Conservation (phyloP, 78 protist genomes). For the Cyanophora paradoxa region DNA sequence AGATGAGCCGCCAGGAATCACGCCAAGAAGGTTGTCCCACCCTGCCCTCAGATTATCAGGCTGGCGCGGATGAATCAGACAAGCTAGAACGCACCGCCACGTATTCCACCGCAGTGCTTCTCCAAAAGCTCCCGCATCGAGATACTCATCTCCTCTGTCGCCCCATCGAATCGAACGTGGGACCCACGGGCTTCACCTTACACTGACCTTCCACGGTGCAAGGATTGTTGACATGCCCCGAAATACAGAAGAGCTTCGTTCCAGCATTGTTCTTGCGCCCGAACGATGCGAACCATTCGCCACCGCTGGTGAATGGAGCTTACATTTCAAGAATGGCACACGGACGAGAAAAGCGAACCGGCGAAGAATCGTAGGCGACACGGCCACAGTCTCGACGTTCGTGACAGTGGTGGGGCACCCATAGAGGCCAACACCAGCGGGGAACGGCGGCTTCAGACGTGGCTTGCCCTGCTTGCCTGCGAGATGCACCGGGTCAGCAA, state of each 20-base stretch:
- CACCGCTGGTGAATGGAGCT: conserved; percentile 48
- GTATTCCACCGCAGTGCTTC: conserved; percentile 91
- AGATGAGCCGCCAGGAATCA: conserved; percentile 96
- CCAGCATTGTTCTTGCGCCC: conserved; percentile 91
- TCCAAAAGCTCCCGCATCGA: conserved; percentile 87
- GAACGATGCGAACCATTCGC: conserved; percentile 82
- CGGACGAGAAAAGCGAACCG: conserved; percentile 20
- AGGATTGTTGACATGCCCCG: conserved; percentile 93
- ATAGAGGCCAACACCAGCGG: conserved; percentile 94
- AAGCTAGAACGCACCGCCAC: too few relatives aligned
- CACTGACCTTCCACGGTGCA: conserved; percentile 78
- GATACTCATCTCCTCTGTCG: conserved; percentile 84
- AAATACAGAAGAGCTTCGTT: conserved; percentile 89
- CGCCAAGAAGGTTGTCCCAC: conserved; percentile 32
- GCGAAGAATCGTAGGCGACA: conserved; percentile 90
- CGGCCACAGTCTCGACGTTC: conserved; percentile 98
- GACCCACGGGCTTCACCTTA: neutral
- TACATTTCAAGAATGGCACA: neutral
- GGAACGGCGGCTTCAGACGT: conserved; percentile 98
- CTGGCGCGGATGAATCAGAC: too few relatives aligned
- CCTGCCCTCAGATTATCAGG: conserved; percentile 1
- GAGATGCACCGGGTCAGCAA: neutral
- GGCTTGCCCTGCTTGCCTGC: conserved; percentile 82
- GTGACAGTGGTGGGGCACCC: conserved; percentile 98
- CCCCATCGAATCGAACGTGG: neutral